Base-by-base conservation (phyloP, 2,329 filamentous ascomycete genomes). In the Polytolypa hystricis region DNA sequence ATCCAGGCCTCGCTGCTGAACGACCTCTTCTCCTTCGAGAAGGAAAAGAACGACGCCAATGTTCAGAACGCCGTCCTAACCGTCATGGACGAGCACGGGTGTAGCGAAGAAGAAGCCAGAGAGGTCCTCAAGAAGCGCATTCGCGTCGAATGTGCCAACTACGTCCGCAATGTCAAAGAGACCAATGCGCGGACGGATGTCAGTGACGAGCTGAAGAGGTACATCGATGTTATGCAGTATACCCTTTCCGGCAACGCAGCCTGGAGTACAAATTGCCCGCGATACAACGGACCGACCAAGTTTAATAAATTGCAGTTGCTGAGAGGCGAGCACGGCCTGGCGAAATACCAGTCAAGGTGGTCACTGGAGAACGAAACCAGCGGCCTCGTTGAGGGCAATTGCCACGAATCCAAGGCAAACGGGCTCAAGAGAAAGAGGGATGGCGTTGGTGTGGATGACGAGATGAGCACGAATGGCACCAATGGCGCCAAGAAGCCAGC, bases 41-140 rank as follows among this genome's bases (percentile, higher is more conserved):
- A 61, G 32, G 56, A 63, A 37, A 42, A 37, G 11, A 41, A 55
- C 11, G 58, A 49, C 3, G 57, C 59, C 6, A 29, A 40, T 25
- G 57, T 63, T 2, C 46, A 57, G 34, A 66, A 66, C 35, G 57
- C 55, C 2, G 45, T 65, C 17, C 63, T 53, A 55, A 55, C 64
- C 17, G 43, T 63, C 18, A 64, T 64, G 59, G 42, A 44, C 28
- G 57, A 65, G 45, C 46, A 49, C 20, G 40, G 37, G 1, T 43
- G 55, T 19, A 39, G 35, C 4, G 49, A 53, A 37, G 42, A 45
- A 6, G 45, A 53, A 29, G 59, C 59, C 0, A 52, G 52, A 30
- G 32, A 37, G 6, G 34, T 55, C 18, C 51, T 47, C 31, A 21
- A 38, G 12, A 16, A 42, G 5, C 40, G 44, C 20, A 56, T 58